Percentiles rank a stretch among this genome's conserved stretches.
phyloP scores from a whole-genome alignment of 192 early-diverging fungal genomes.

The Geranomyces variabilis region DNA sequence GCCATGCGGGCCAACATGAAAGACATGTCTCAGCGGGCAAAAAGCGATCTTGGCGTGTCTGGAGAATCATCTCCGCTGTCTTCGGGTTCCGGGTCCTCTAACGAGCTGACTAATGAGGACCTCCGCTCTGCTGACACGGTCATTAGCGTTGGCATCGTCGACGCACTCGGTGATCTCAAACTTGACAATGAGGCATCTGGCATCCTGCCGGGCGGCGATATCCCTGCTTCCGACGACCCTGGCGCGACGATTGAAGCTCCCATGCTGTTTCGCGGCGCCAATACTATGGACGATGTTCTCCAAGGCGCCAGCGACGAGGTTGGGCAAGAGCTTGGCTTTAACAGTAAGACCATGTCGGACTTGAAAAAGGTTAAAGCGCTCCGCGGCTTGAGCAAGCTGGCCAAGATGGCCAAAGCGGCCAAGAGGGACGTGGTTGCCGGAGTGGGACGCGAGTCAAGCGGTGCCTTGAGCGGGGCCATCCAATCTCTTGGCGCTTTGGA shows the following conservation, averaged over 20 bases:
- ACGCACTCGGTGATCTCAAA: neutral
- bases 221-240: neutral
- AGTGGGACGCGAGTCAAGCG: neutral
- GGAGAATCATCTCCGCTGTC: neutral
- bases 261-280: neutral
- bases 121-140: neutral
- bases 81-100: neutral
- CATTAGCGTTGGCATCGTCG: neutral
- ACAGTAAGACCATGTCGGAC: neutral
- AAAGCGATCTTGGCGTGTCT: neutral
- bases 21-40: neutral
- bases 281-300: neutral
- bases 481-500: neutral
- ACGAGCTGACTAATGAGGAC: constrained; percentile 1
- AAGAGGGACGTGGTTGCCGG: neutral
- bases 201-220: constrained; percentile 4
- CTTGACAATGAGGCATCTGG: neutral
- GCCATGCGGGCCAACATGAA: neutral
- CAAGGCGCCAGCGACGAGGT: neutral
- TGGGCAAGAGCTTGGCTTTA: neutral
- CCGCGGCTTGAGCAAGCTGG: neutral
- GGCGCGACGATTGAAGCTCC: neutral
- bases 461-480: neutral
- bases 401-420: neutral
- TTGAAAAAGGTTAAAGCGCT: neutral